Evolutionary conservation across 345 rosid species (phyloP), one percentile per base, ranked within the genome.

Genomic region (Brassica carinata): DNA sequence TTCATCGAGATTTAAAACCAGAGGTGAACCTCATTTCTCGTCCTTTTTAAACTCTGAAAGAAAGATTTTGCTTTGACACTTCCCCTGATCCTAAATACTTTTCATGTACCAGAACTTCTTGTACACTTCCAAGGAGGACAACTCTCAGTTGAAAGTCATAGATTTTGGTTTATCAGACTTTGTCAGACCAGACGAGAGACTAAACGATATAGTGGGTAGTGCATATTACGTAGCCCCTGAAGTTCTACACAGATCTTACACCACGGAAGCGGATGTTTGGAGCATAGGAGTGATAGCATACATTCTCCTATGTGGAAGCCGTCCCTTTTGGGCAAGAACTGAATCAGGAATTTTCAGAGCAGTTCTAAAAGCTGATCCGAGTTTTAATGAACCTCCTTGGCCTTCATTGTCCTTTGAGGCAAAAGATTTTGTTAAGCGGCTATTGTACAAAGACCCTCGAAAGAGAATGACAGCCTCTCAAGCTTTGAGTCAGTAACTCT

Each of bases 241-340:
- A 89, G 99, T 96, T 80, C 89, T 96, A 59, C 97, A 92, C 77
- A 89, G 98, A 85, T 90, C 95, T 77, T 96, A 96, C 79, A 82
- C 86, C 83, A 87, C 97, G 4, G 99, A 96, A 83, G 99, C 99
- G 4, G 99, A 96, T 88, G 96, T 91, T 19, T 96, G 99, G 99
- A 96, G 99, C 79, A 68, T 92, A 58, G 99, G 99, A n/a, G 98
- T 96, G 14, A 92, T 96, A 69, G 89, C 97, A 14, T 96, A 94
- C 83, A 96, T 96, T 85, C 97, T 96, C 9, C 78, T 96, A 74
- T 89, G 99, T 55, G 98, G 99, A 57, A 90, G 97, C 83, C 94
- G 99, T 75, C 99, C 99, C 61, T 96, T 96, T 84, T 96, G 98
- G 99, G 97, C 99, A 29, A 86, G 93, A 78, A 96, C 95, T 6